Base-by-base conservation (phyloP, 306 rosid genomes). In the Crataegus laevigata region DNA sequence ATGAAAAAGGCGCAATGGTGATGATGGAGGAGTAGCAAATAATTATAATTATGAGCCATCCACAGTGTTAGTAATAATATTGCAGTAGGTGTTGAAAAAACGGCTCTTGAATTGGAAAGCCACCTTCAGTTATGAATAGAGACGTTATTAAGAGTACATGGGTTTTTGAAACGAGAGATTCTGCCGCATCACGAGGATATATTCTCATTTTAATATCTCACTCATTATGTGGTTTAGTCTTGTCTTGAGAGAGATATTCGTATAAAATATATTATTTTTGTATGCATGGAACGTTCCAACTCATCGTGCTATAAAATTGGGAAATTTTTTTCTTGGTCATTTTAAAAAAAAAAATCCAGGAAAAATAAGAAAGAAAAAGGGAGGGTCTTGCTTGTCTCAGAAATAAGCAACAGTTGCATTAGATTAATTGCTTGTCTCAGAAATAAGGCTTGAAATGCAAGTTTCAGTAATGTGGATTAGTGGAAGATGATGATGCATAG, bases 1-100 rank as follows among this genome's bases (percentile, higher is more conserved):
- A 38, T 38, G 55, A 34, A 59, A 21, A 28, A 30, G 47, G 63
- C 34, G 57, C 34, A 50, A 25, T 19, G 62, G 82, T 75, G 40
- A 85, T 87, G 82, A 87, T 91, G 79, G 72, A 75, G 74, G 76
- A 55, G 79, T 75, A 76, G 66, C 69, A 81, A 69, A 63, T 71
- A 62, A 17, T 69, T 14, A 45, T 69, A 13, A 69, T 80, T n/a
- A 71, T 75, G 66, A 28, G 45, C 13, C 13, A n/a, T 34, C 28
- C 62, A 57, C 18, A 66, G 78, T 58, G 42, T 25, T 66, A 21
- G 17, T 57, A 50, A 26, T 38, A 42, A 9, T 40, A 60, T 47
- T 21, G 8, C 28, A 3, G 61, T 50, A 5, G 74, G 61, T 61
- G 83, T 69, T 71, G 17, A 60, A 74, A 77, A 74, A 50, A 28